Evolutionary conservation across 2,329 filamentous ascomycete genomes (phyloP), one percentile per base, ranked within the genome.

Genomic region (Curvularia sp.): DNA sequence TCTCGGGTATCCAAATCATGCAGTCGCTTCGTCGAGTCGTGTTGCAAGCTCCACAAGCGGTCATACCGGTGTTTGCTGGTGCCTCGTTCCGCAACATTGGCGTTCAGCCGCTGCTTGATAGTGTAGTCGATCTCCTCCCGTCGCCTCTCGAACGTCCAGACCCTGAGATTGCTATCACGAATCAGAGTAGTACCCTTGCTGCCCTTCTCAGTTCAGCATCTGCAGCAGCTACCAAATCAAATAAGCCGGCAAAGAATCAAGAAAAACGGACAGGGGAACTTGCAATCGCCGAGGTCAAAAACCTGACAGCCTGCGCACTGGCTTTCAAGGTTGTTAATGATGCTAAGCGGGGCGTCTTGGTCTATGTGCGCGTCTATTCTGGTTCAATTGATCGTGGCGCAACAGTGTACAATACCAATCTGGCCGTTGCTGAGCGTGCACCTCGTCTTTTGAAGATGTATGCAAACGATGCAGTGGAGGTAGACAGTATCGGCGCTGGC

Each of bases 241-340:
- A 55, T 0, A 66, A 64, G 38, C 18, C 48, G 26, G 31, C 47
- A 13, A 72, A 69, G 60, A 41, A 61, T 44, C 61, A 62, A 5
- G 58, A 65, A 22, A 51, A 54, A 10, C 26, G 33, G 38, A 24
- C 41, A 15, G 5, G 49, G 55, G 50, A 44, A 20, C 15, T 68
- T 6, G 62, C 66, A n/a, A 49, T 74, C 53, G 53, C 69, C 10
- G 74, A 78, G 26, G 75, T 84, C n/a, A 77, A 82, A 26, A 91
- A 89, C 15, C 86, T 98, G 1, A 82, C 87, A 64, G 84, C 84
- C 31, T 91, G 88, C 66, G 88, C 88, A 1, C 77, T 91, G 24
- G 89, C 89, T 7, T 99, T 98, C 85, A 99, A 99, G 77, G 95
- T 98, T 5, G 92, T 95, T 63, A 90, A 94, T 65, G 94, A 98